These are phyloP conservation scores for Trametes polyzona DNA, from an alignment of 1,284 basidiomycete genomes.

Conservation along the genomic window DNA sequence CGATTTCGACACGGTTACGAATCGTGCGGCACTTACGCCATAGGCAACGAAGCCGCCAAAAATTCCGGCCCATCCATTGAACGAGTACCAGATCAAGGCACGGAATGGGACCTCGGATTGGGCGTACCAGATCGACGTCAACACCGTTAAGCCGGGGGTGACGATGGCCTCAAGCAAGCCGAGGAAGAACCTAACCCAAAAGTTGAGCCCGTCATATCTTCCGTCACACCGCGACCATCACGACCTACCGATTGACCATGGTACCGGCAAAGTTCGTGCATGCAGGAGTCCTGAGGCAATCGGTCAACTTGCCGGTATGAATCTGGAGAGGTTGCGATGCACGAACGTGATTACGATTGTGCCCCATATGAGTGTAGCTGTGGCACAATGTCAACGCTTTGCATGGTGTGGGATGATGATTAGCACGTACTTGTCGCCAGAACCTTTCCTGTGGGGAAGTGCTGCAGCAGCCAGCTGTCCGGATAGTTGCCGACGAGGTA, in stretches of 20 bases:
- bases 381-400: not conserved
- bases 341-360: conserved; percentile 23
- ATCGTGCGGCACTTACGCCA: conserved; percentile 12
- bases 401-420: not conserved
- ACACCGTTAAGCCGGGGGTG: conserved; percentile 25
- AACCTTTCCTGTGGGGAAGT: conserved; percentile 26
- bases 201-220: not conserved
- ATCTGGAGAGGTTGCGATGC: too few relatives aligned
- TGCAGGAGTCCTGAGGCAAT: conserved; percentile 16
- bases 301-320: not conserved
- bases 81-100: conserved; percentile 28
- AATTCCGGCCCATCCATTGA: conserved; percentile 29
- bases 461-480: conserved; percentile 26
- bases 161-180: conserved; percentile 28
- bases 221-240: not conserved
- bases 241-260: conserved; percentile 22
- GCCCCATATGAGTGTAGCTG: conserved; percentile 27
- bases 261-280: conserved; percentile 24
- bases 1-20: rapidly evolving
- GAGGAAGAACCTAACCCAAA: conserved; percentile 21
- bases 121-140: conserved; percentile 28
- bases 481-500: conserved; percentile 29
- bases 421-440: conserved; percentile 23
- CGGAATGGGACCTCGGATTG: conserved; percentile 28
- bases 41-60: conserved; percentile 28